Evolutionary conservation across 139 green algal genomes (phyloP), one percentile per base, ranked within the genome.

Genomic region (Picochlorum sp.): DNA sequence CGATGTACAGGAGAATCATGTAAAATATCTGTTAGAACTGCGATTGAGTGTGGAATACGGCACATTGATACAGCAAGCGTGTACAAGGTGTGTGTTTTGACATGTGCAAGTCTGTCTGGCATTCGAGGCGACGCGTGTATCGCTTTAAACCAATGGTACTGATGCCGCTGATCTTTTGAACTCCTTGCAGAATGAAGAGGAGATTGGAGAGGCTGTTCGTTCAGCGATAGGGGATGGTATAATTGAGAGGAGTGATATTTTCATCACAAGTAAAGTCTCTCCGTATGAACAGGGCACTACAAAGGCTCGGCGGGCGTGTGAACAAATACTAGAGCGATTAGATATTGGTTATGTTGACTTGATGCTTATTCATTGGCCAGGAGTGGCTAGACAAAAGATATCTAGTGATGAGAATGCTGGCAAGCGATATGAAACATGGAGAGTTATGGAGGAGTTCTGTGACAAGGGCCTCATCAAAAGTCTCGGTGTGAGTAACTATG

Each of bases 331-430:
- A 34, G 15, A 41, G 16, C 38, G 26, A 20, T 52, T 76, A 49
- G 47, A 47, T 13, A 28, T 72, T 11, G 61, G 8, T 4, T 66
- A 71, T 45, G 20, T 75, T 16, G 85, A 92, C 57, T 63, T 90
- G 34, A 16, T 91, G 57, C 71, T 92, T 5, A 78, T 92, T 6
- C 85, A 92, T 59, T 92, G 85, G 85, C 85, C 85, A 49, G 85
- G 84, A 0, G 76, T 64, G 2, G 56, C 75, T 1, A 71, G 73
- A 8, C 60, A 65, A 21, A 15, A 58, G 2, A 23, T 71, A 5
- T 52, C 56, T 4, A 81, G 65, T 3, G 51, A 68, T n/a, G 5
- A 26, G 13, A 84, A 90, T 60, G 61, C 74, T 14, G 15, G 72
- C 37, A 57, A 78, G 67, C 65, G 85, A 14, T 49, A 69, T 45